A percentile compares a stretch with the other conserved stretches of the same genome.
These are phyloP conservation scores for Podospora conica DNA, from an alignment of 495 filamentous ascomycete genomes.

Conservation along the genomic window DNA sequence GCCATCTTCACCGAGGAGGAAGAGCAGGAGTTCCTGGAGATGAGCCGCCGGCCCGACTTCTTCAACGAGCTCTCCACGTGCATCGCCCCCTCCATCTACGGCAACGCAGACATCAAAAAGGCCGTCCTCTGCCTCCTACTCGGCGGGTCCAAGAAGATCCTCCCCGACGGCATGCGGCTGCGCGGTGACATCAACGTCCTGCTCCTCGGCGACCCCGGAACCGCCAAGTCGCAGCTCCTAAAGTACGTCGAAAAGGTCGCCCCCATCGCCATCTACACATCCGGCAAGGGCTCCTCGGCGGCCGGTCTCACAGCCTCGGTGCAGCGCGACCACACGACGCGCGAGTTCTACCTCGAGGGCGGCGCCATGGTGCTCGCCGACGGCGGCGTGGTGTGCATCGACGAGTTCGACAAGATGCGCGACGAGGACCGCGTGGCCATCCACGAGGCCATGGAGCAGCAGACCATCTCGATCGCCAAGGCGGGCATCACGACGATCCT, in stretches of 20 bases:
- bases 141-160: conserved; percentile 96
- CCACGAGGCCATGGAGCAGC: conserved; percentile 99
- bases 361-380: conserved; percentile 99
- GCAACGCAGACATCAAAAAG: conserved; percentile 95
- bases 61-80: conserved; percentile 86
- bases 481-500: conserved; percentile 98
- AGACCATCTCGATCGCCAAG: conserved; percentile 99
- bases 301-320: conserved; percentile 98
- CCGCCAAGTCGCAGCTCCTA: conserved; percentile 93
- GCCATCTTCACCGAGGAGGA: conserved; percentile 89
- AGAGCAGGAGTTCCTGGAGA: conserved; percentile 93
- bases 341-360: conserved; percentile 97
- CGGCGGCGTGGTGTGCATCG: conserved; percentile 97
- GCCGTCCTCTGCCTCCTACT: conserved; percentile 93
- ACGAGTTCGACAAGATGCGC: conserved; percentile 99
- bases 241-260: conserved; percentile 98
- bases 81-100: conserved; percentile 97
- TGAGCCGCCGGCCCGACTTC: conserved; percentile 84
- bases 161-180: conserved; percentile 97
- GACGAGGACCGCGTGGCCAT: conserved; percentile 98
- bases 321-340: conserved; percentile 81
- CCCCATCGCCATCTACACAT: conserved; percentile 98
- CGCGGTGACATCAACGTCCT: conserved; percentile 98
- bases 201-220: conserved; percentile 94
- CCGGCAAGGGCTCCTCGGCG: conserved; percentile 96